A percentile compares a stretch with the other conserved stretches of the same genome.
Conservation (phyloP, 306 rosid genomes). For the Prunus dulcis region DNA sequence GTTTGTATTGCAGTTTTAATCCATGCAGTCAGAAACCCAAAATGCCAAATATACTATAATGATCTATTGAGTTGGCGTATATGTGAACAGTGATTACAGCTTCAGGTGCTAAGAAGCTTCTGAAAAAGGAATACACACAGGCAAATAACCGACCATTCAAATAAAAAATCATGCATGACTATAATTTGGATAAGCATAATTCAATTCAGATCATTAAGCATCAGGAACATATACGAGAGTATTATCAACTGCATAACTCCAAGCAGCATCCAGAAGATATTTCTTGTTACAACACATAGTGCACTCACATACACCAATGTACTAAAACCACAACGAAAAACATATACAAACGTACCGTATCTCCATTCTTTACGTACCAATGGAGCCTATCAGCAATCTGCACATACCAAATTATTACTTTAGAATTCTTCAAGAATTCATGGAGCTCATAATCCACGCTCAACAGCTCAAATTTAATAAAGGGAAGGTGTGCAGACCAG, state of each 20-base stretch:
- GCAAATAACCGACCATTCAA: background rate
- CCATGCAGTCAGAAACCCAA: background rate
- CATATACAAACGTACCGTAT: conserved; percentile 52
- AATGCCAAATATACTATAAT: background rate
- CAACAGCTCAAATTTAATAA: background rate
- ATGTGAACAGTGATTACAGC: background rate
- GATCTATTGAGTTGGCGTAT: background rate
- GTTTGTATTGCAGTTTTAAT: background rate
- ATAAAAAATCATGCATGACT: background rate
- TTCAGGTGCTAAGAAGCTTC: background rate
- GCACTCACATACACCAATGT: background rate
- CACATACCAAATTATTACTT: conserved; percentile 29
- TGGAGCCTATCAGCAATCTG: conserved; percentile 86
- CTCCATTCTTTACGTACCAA: conserved; percentile 65
- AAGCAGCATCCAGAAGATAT: conserved; percentile 7
- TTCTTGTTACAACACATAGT: background rate
- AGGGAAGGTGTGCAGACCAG: background rate
- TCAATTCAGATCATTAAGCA: background rate
- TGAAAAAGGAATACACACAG: background rate
- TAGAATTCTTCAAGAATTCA: conserved; percentile 23
- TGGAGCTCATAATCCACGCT: background rate
- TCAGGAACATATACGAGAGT: background rate
- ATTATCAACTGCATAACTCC: background rate
- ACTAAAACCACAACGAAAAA: background rate
- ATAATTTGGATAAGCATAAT: no score